phyloP scores from a whole-genome alignment of 78 protist genomes.

The slime mould (Dictyostelium discoideum) region DNA sequence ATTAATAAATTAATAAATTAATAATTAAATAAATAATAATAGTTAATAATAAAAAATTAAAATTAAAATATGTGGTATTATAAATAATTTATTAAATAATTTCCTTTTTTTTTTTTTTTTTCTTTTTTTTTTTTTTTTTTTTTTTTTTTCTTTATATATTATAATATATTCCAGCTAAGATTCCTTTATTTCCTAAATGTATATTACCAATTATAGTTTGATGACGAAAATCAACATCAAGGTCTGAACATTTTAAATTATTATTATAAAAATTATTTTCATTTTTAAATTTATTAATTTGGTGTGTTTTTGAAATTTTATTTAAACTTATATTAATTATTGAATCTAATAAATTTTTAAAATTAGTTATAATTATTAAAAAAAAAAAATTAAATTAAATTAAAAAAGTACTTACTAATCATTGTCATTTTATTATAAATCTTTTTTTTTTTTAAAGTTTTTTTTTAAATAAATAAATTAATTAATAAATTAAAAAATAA shows the following conservation, averaged over 20 bases:
- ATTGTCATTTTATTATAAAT: background rate
- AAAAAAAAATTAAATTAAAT: no score
- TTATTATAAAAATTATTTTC: no score
- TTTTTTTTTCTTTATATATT: background rate
- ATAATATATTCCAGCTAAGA: background rate
- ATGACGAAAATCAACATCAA: background rate
- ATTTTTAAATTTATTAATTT: no score
- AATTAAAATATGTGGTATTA: background rate
- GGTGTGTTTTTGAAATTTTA: background rate
- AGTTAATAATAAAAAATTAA: background rate
- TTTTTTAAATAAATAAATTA: no score
- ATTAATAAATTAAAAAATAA: no score
- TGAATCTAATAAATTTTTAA: background rate
- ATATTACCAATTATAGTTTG: background rate
- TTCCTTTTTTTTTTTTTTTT: slow-evolving; percentile 5
- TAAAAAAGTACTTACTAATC: background rate
- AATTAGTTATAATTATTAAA: no score
- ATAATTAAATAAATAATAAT: background rate
- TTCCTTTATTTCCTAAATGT: background rate
- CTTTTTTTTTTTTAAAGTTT: no score
- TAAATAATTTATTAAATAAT: background rate
- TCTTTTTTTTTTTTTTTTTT: background rate
- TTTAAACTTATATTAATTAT: background rate
- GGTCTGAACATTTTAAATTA: background rate
- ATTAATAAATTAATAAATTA: background rate